Evolutionary conservation across 805 yeast species (phyloP).

Genomic region (Pichia cabralensis): DNA sequence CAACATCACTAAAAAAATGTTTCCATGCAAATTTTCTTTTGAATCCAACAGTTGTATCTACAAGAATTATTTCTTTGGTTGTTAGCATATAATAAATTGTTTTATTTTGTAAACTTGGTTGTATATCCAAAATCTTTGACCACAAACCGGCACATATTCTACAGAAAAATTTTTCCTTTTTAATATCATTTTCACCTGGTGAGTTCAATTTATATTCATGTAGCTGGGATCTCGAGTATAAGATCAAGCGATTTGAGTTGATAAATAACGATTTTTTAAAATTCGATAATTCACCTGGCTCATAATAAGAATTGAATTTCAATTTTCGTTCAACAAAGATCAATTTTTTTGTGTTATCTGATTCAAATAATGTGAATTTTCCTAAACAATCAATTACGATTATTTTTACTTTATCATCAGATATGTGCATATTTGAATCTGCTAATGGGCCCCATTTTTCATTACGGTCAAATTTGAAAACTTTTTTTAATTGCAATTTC

Average conservation of each 20-base stretch:
- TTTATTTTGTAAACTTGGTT: slow-evolving; percentile 15
- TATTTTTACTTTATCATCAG: neutral
- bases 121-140: slow-evolving; percentile 41
- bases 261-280: slow-evolving; percentile 47
- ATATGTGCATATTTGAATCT: neutral
- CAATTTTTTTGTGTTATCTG: slow-evolving; percentile 6
- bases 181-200: neutral
- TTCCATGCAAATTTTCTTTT: slow-evolving; percentile 59
- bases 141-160: slow-evolving; percentile 42
- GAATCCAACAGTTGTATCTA: slow-evolving; percentile 28
- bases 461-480: slow-evolving; percentile 2
- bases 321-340: slow-evolving; percentile 4
- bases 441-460: slow-evolving; percentile 7
- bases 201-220: slow-evolving; percentile 23
- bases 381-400: slow-evolving; percentile 47
- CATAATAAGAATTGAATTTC: slow-evolving; percentile 23
- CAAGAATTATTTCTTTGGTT: slow-evolving; percentile 52
- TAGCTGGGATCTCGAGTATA: slow-evolving; percentile 36
- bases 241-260: slow-evolving; percentile 20
- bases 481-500: slow-evolving; percentile 1
- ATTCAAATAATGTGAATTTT: slow-evolving; percentile 34
- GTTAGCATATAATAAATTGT: slow-evolving; percentile 46
- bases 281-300: slow-evolving; percentile 42
- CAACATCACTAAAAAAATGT: slow-evolving; percentile 49
- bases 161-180: slow-evolving; percentile 22